phyloP scores from a whole-genome alignment of 371 early-diverging fungal genomes.

The Mortierella sp. region DNA sequence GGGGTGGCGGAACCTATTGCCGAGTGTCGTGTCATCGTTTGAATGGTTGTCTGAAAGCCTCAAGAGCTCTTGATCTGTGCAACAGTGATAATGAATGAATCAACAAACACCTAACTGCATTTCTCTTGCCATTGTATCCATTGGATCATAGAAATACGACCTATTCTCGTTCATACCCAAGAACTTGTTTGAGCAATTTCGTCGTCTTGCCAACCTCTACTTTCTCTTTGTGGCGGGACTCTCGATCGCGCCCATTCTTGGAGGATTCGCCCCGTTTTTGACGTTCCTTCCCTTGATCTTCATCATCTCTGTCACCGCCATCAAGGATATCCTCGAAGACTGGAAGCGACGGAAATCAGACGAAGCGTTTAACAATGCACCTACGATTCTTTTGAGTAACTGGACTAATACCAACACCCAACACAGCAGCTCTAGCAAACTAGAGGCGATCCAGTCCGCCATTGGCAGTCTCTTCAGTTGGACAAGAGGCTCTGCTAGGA shows the following conservation, averaged over 20 bases:
- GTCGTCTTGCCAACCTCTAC: conserved; percentile 87
- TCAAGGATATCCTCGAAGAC: conserved; percentile 96
- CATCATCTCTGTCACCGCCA: conserved; percentile 82
- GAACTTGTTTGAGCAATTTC: conserved; percentile 90
- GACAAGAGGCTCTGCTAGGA: background rate
- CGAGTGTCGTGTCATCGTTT: too few species aligned
- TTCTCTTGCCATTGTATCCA: background rate
- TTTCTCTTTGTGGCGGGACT: conserved; percentile 86
- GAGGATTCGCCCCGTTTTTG: conserved; percentile 67
- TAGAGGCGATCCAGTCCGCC: conserved; percentile 17
- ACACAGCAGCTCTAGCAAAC: conserved; percentile 14
- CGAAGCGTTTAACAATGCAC: conserved; percentile 68
- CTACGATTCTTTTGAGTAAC: conserved; percentile 37
- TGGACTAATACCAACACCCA: conserved; percentile 50
- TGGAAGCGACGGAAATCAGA: conserved; percentile 89
- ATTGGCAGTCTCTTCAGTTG: conserved; percentile 18
- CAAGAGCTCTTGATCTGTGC: too few species aligned
- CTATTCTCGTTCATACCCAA: conserved; percentile 85
- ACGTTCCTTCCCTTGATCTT: conserved; percentile 80
- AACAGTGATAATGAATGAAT: too few species aligned
- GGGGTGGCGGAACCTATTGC: too few species aligned
- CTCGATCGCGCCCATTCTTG: conserved; percentile 75
- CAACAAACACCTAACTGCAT: background rate
- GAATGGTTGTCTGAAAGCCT: too few species aligned
- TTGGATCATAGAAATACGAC: conserved; percentile 82